Evolutionary conservation across 805 yeast genomes (phyloP), one percentile per base, ranked within the genome.

Genomic region (Starmerella cellae): DNA sequence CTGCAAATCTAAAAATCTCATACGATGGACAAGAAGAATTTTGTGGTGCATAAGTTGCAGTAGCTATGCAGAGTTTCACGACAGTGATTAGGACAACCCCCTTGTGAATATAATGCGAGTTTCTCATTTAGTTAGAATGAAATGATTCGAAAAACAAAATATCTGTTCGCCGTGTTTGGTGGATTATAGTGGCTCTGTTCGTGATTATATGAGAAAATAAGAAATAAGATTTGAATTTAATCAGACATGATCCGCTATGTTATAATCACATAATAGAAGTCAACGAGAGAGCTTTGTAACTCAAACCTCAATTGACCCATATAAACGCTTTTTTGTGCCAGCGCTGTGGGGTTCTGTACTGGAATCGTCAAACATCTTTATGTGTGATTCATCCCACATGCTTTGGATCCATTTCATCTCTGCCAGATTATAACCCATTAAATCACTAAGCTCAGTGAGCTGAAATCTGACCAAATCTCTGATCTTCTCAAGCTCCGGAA

Each of bases 341-440:
- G 4, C 24, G 9, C 6, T 14, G 3, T n/a, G 18, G 3, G 17
- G 13, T 9, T 16, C 40, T 9, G 21, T 17, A 17, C 37, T 45
- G 5, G 29, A 5, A 5, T 35, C 18, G 17, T 39, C 44, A 19
- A 41, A 38, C 10, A n/a, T 32, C 16, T 38, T 32, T 3, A 39
- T 24, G 57, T 88, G 97, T 34, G 68, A 69, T 56, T 77, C 61
- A 45, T 75, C 74, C 95, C 95, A 87, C 60, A 80, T 84, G 35
- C 70, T 73, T 56, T 75, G 77, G 46, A 82, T 61, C 53, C 74
- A 81, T 52, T 71, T 74, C 59, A 91, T 66, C 3, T 95, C 96
- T 47, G 82, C 87, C 17, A 83, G 67, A 55, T 91, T 91, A 65
- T 71, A 78, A 9, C 96, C 97, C 36, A 91, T 67, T 45, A 73